Evolutionary conservation across 2,329 filamentous ascomycete species (phyloP).

Genomic region (Cladobotryum protrusum): DNA sequence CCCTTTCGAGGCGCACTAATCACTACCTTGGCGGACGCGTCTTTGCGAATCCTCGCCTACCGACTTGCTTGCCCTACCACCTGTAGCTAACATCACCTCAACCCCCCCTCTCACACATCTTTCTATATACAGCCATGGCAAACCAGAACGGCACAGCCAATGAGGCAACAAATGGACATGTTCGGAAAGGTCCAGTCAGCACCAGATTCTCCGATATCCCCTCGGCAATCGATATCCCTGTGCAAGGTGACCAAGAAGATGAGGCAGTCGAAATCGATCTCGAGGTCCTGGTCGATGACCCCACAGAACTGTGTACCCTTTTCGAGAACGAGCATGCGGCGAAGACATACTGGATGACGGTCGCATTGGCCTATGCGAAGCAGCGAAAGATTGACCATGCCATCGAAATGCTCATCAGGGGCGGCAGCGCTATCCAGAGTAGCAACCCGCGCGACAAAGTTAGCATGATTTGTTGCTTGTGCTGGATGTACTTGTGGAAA

Average conservation of each 20-base stretch:
- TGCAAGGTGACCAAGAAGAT: slow-evolving; percentile 58
- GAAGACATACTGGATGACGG: slow-evolving; percentile 96
- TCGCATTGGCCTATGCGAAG: slow-evolving; percentile 93
- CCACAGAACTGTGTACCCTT: slow-evolving; percentile 88
- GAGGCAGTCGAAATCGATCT: slow-evolving; percentile 88
- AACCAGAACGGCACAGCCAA: slow-evolving; percentile 40
- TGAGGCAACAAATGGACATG: slow-evolving; percentile 35
- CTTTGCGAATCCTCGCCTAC: not conserved
- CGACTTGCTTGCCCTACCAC: not conserved
- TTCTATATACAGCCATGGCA: slow-evolving; percentile 32
- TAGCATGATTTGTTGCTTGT: slow-evolving; percentile 75
- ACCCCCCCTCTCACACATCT: slow-evolving; percentile 5
- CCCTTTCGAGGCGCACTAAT: not conserved
- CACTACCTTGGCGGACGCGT: not conserved
- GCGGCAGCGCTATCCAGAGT: slow-evolving; percentile 64
- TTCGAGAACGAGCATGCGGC: slow-evolving; percentile 91
- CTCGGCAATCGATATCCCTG: slow-evolving; percentile 59
- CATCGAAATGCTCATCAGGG: slow-evolving; percentile 67
- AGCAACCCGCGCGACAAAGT: slow-evolving; percentile 75
- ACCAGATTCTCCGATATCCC: slow-evolving; percentile 60
- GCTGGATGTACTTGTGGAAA: slow-evolving; percentile 89
- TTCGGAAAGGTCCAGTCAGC: slow-evolving; percentile 35
- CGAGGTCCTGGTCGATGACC: slow-evolving; percentile 84
- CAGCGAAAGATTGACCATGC: slow-evolving; percentile 86
- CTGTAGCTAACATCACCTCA: slow-evolving; percentile 8